These are phyloP conservation scores for Trichoderma arundinaceum DNA, from an alignment of 2,329 filamentous ascomycete genomes.

Conservation along the genomic window DNA sequence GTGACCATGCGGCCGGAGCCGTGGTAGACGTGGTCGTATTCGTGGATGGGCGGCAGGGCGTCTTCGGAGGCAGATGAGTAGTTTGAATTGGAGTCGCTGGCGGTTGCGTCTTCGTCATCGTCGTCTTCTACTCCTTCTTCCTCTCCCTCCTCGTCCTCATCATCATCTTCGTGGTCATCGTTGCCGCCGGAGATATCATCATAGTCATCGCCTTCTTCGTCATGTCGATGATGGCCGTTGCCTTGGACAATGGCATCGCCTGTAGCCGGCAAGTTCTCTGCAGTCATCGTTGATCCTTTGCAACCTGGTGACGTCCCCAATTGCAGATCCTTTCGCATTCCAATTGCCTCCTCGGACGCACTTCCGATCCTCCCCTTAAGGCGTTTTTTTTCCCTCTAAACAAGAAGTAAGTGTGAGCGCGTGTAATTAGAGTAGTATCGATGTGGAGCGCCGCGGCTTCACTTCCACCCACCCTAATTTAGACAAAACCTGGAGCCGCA, in stretches of 20 bases:
- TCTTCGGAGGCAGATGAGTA: constrained; percentile 47
- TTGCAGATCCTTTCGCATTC: background rate
- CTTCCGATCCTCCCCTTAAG: background rate
- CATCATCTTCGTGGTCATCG: background rate
- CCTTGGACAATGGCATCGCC: background rate
- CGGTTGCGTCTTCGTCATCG: constrained; percentile 34
- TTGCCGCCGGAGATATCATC: background rate
- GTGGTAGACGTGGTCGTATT: constrained; percentile 47
- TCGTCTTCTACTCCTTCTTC: constrained; percentile 29
- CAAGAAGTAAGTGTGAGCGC: background rate
- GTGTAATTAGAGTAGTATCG: constrained; percentile 12
- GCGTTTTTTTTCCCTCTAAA: background rate
- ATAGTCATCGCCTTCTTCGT: background rate
- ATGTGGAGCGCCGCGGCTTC: background rate
- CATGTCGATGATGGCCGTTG: background rate
- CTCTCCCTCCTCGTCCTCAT: background rate
- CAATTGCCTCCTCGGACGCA: background rate
- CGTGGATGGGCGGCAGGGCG: constrained; percentile 42
- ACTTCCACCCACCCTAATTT: constrained; percentile 20
- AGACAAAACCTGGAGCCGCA: constrained; percentile 22
- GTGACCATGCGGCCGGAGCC: constrained; percentile 44
- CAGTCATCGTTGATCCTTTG: background rate
- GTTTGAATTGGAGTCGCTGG: constrained; percentile 42
- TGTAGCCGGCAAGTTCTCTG: background rate
- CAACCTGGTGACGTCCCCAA: background rate